Evolutionary conservation across 257 asterid genomes (phyloP).

Genomic region (Capsicum pubescens): DNA sequence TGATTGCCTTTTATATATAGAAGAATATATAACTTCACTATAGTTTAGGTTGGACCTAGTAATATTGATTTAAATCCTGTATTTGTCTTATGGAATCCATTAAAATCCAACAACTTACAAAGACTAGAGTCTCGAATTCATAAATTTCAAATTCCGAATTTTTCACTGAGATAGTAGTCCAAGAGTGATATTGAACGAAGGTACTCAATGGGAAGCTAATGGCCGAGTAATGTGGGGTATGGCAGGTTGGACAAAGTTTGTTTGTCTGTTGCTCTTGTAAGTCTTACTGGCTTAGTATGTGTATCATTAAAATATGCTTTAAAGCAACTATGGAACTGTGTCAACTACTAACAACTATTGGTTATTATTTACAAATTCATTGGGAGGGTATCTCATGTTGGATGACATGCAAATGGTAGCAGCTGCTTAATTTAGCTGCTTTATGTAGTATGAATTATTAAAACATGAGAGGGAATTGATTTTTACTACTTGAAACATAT

Average conservation of each 20-base stretch:
- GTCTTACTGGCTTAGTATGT: neutral
- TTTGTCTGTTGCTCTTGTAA: neutral
- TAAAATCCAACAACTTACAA: neutral
- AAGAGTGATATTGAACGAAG: neutral
- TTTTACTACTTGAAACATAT: neutral
- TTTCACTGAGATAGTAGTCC: neutral
- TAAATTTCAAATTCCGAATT: neutral
- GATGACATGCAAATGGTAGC: neutral
- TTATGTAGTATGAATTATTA: too few species aligned
- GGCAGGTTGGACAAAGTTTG: constrained; percentile 14
- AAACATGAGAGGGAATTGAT: neutral
- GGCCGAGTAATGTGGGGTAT: neutral
- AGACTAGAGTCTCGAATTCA: neutral
- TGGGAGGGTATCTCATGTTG: neutral
- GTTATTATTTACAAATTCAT: constrained; percentile 18
- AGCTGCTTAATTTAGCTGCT: neutral
- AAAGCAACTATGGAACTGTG: constrained; percentile 6
- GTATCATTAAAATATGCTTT: neutral
- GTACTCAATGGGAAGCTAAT: neutral
- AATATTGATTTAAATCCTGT: neutral
- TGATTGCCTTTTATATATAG: neutral
- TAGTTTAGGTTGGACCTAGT: too few species aligned
- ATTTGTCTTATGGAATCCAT: neutral
- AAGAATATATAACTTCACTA: neutral
- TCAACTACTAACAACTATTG: constrained; percentile 2